phyloP scores from a whole-genome alignment of 148 eudicot species.

The Persicaria maculosa region DNA sequence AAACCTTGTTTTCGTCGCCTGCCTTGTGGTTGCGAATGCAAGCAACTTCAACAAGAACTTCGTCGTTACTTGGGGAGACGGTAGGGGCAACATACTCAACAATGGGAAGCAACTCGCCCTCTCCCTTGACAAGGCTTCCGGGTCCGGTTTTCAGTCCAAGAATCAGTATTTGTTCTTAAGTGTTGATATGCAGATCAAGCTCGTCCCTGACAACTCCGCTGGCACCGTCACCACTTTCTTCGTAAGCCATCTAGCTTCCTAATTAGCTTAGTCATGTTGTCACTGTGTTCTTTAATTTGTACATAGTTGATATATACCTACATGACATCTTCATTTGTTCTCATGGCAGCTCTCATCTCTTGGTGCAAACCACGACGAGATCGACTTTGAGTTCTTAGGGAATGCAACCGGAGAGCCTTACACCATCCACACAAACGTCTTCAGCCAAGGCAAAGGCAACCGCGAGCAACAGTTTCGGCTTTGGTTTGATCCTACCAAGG shows the following conservation, averaged over 20 bases:
- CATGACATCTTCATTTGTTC: not conserved
- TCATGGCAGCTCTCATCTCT: not conserved
- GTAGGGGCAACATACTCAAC: not conserved
- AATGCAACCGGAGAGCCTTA: conserved; percentile 24
- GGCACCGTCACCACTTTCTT: not conserved
- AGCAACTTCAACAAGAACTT: not conserved
- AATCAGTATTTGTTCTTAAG: not conserved
- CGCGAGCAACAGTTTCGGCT: conserved; percentile 18
- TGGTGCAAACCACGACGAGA: not conserved
- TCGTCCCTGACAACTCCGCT: not conserved
- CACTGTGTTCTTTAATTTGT: not conserved
- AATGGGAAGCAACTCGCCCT: not conserved
- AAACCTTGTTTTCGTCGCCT: too few species aligned
- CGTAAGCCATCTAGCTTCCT: not conserved
- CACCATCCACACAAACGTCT: conserved; percentile 12
- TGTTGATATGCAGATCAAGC: not conserved
- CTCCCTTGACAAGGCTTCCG: not conserved
- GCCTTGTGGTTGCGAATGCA: too few species aligned
- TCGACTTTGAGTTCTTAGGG: conserved; percentile 30
- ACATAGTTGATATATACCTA: too few species aligned
- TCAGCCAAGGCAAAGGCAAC: not conserved
- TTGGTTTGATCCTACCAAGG: conserved; percentile 30
- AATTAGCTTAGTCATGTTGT: not conserved
- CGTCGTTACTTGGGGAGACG: not conserved
- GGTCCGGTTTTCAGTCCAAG: not conserved